A percentile compares a stretch with the other conserved stretches of the same genome.
phyloP scores from a whole-genome alignment of 176 grass and related monocot genomes.

The Hordeum vulgare region MorexV3_pseudomolecules_assembly NC_058518.1:506294449-506294948 shows the following conservation, averaged over 20 bases:
- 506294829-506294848: background rate
- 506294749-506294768: background rate
- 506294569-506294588: background rate
- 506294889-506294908: background rate
- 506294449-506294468: no score
- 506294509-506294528: constrained; percentile 25
- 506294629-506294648: no score
- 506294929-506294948: background rate
- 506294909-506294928: background rate
- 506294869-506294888: background rate
- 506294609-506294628: constrained; percentile 49
- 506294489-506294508: background rate
- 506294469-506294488: no score
- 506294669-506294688: constrained; percentile 1
- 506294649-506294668: constrained; percentile 6
- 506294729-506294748: constrained; percentile 6
- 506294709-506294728: constrained; percentile 9
- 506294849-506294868: constrained; percentile 24
- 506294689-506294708: constrained; percentile 32
- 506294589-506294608: constrained; percentile 34
- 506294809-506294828: constrained; percentile 18
- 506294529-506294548: background rate
- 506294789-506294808: constrained; percentile 41
- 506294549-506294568: background rate
- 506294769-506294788: constrained; percentile 14